Base-by-base conservation (phyloP, 2,329 filamentous ascomycete genomes). In the Alternaria sp. region DNA sequence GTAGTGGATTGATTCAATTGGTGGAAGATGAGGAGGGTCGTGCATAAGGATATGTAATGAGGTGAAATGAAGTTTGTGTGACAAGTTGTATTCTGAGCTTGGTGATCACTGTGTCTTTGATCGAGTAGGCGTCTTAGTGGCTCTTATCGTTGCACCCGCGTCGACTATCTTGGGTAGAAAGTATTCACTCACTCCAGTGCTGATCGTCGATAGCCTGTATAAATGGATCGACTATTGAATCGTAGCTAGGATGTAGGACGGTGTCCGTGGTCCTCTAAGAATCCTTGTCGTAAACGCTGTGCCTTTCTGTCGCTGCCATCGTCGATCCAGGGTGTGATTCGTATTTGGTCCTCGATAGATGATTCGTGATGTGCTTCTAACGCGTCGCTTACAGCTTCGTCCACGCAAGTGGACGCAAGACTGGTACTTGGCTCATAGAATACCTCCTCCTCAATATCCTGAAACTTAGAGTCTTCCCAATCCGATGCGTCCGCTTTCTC, bases 381-480 rank as follows among this genome's bases (percentile, higher is more conserved):
- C 6, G n/a, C 18, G 10, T 51, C n/a, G 2, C 18, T 9, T 11
- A 8, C 26, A 15, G 18, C 14, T 11, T 21, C 15, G 3, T 8
- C 10, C 0, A 15, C 11, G 18, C 6, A 15, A 6, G 18, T 1
- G 15, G 11, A 7, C 12, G 2, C 26, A 2, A 18, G 26, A 15
- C 2, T 51, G 18, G n/a, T 51, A 15, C n/a, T 51, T 6, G 6
- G 47, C 26, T 51, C 47, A 21, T 11, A 14, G 7, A 51, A 26
- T 6, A 20, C 0, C 12, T 6, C 6, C 0, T 33, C 14, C 3
- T 15, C 11, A 5, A 4, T 6, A 0, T 21, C 47, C 18, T 14
- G 26, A 15, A 6, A 7, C 14, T 15, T 6, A 2, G 47, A 6
- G 4, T 15, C 26, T 30, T 15, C 8, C 20, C n/a, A 14, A 5